These are phyloP conservation scores for Onygenales sp. DNA, from an alignment of 2,329 filamentous ascomycete genomes.

Conservation along the genomic window DNA sequence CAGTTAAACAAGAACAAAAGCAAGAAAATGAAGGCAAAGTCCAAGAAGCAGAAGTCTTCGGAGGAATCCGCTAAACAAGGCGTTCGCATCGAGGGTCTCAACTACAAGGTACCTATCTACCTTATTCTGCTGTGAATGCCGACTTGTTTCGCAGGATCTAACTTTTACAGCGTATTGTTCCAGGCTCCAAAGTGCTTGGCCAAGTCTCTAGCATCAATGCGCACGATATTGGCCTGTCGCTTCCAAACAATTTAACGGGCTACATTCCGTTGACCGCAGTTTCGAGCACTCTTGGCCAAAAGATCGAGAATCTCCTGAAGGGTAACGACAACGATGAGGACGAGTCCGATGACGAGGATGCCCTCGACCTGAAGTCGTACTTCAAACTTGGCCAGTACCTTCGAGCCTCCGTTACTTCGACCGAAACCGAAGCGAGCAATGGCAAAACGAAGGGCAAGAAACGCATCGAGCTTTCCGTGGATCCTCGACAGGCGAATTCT, in stretches of 20 bases:
- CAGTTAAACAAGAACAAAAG: slow-evolving; percentile 37
- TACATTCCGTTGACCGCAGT: slow-evolving; percentile 89
- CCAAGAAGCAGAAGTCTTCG: slow-evolving; percentile 43
- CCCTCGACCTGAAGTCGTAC: slow-evolving; percentile 62
- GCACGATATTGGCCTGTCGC: slow-evolving; percentile 67
- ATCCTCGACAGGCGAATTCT: slow-evolving; percentile 68
- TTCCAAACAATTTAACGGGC: slow-evolving; percentile 88
- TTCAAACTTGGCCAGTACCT: slow-evolving; percentile 83
- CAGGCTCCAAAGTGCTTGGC: slow-evolving; percentile 79
- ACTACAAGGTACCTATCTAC: slow-evolving; percentile 61
- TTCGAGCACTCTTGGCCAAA: slow-evolving; percentile 66
- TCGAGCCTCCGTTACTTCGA: slow-evolving; percentile 72
- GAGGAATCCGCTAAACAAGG: slow-evolving; percentile 40
- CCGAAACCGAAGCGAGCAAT: slow-evolving; percentile 45
- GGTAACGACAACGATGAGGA: slow-evolving; percentile 48
- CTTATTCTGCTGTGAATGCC: background rate
- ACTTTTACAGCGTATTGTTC: slow-evolving; percentile 59
- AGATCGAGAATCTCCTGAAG: slow-evolving; percentile 58
- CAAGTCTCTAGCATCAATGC: slow-evolving; percentile 74
- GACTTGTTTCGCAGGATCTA: slow-evolving; percentile 17
- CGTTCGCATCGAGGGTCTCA: slow-evolving; percentile 75
- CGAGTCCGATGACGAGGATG: slow-evolving; percentile 40
- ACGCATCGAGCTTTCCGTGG: slow-evolving; percentile 77
- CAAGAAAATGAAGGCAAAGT: slow-evolving; percentile 39
- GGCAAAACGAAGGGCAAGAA: slow-evolving; percentile 59